phyloP scores from a whole-genome alignment of 78 protist species.

The Dictyostelium firmibasis region DNA sequence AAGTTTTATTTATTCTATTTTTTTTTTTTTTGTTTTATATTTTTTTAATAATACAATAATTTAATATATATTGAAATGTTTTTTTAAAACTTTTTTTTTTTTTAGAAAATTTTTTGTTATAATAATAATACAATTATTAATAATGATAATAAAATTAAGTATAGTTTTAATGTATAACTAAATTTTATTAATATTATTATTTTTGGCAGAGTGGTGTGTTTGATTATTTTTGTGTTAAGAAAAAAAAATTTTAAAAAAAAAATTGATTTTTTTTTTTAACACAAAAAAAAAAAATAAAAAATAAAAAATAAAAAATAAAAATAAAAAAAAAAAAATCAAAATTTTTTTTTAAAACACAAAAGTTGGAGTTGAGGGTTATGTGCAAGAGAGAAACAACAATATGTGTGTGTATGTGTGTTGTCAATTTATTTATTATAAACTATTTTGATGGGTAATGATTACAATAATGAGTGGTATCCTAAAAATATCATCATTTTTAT shows the following conservation, averaged over 20 bases:
- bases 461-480: not conserved
- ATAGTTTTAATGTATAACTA: not conserved
- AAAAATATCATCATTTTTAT: not conserved
- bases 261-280: not conserved
- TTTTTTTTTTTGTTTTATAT: no score
- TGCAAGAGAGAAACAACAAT: not conserved
- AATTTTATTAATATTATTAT: no score
- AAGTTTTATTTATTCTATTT: not conserved
- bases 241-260: no score
- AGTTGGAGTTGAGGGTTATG: not conserved
- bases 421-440: not conserved
- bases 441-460: not conserved
- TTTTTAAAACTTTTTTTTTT: no score
- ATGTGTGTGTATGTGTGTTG: not conserved
- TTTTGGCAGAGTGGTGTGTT: not conserved
- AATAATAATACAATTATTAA: not conserved
- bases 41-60: not conserved
- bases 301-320: no score
- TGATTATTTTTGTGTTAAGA: not conserved
- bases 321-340: not conserved
- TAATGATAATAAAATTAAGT: not conserved
- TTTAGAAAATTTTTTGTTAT: no score
- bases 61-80: no score
- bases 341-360: no score
- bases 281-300: no score